Evolutionary conservation across 371 early-diverging fungal genomes (phyloP).

Genomic region (Dichotomocladium elegans): DNA sequence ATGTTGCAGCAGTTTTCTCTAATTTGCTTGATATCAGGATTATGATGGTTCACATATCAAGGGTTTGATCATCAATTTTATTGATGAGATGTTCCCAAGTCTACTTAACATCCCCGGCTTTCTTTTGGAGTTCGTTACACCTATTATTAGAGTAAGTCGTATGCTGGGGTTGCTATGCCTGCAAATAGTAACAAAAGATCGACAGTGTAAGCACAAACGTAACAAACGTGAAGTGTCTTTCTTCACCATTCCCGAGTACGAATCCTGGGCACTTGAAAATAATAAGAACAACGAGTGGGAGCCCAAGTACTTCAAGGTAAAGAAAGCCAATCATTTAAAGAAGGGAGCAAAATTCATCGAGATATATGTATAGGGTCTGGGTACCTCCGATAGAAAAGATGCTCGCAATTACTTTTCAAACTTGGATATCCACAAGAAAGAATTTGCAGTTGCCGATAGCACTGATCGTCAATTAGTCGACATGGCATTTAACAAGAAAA

Average conservation of each 20-base stretch:
- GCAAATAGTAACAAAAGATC: too few species aligned
- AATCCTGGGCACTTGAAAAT: constrained; percentile 78
- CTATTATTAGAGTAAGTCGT: constrained; percentile 91
- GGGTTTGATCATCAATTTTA: constrained; percentile 97
- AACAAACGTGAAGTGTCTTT: constrained; percentile 66
- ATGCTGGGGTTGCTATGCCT: too few species aligned
- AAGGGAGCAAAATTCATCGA: too few species aligned
- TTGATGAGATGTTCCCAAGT: constrained; percentile 98
- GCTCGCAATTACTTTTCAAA: constrained; percentile 95
- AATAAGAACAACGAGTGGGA: constrained; percentile 72
- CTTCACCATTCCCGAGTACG: constrained; percentile 98
- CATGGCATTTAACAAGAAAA: constrained; percentile 98
- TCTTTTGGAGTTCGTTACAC: constrained; percentile 98
- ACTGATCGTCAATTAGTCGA: constrained; percentile 88
- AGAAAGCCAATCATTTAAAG: too few species aligned
- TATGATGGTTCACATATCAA: constrained; percentile 99
- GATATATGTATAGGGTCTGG: constrained; percentile 94
- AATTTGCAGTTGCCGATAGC: constrained; percentile 62
- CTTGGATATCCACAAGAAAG: constrained; percentile 83
- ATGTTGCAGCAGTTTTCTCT: background rate
- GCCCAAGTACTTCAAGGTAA: constrained; percentile 95
- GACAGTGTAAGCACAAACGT: constrained; percentile 57
- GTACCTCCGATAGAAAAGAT: constrained; percentile 90
- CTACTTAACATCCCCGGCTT: constrained; percentile 95
- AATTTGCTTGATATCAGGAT: constrained; percentile 54